These are phyloP conservation scores for Rutstroemia sp. DNA, from an alignment of 2,329 filamentous ascomycete genomes.

Conservation along the genomic window DNA sequence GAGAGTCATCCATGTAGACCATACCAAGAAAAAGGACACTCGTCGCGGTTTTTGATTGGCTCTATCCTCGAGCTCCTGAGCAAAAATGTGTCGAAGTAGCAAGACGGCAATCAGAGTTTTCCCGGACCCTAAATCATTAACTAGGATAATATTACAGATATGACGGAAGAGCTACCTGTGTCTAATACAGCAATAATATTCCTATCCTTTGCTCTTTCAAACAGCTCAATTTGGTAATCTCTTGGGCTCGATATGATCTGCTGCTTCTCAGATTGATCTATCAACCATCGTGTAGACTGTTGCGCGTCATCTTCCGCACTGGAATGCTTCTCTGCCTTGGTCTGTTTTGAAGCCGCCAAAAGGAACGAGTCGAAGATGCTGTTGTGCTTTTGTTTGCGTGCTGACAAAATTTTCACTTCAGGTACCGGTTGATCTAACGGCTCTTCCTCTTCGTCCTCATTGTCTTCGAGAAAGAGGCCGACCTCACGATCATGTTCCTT, in stretches of 20 bases:
- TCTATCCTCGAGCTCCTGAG: slow-evolving; percentile 68
- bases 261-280: slow-evolving; percentile 28
- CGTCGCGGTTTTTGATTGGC: slow-evolving; percentile 49
- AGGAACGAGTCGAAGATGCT: slow-evolving; percentile 38
- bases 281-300: slow-evolving; percentile 27
- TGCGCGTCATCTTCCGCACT: slow-evolving; percentile 17
- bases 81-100: slow-evolving; percentile 67
- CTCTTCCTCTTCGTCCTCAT: slow-evolving; percentile 15
- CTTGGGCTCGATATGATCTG: slow-evolving; percentile 69
- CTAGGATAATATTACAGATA: no score
- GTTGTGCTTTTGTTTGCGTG: slow-evolving; percentile 43
- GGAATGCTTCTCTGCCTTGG: background rate
- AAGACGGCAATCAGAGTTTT: slow-evolving; percentile 95
- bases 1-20: background rate
- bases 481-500: background rate
- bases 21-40: slow-evolving; percentile 73
- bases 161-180: slow-evolving; percentile 49
- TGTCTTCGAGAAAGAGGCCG: slow-evolving; percentile 1
- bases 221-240: slow-evolving; percentile 89
- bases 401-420: slow-evolving; percentile 34
- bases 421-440: slow-evolving; percentile 24
- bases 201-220: slow-evolving; percentile 72
- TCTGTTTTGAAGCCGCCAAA: background rate
- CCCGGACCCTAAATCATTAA: slow-evolving; percentile 50
- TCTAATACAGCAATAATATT: slow-evolving; percentile 93